A percentile compares a stretch with the other conserved stretches of the same genome.
These are phyloP conservation scores for Lonicera japonica DNA, from an alignment of 129 eudicot species.

Conservation along the genomic window DNA sequence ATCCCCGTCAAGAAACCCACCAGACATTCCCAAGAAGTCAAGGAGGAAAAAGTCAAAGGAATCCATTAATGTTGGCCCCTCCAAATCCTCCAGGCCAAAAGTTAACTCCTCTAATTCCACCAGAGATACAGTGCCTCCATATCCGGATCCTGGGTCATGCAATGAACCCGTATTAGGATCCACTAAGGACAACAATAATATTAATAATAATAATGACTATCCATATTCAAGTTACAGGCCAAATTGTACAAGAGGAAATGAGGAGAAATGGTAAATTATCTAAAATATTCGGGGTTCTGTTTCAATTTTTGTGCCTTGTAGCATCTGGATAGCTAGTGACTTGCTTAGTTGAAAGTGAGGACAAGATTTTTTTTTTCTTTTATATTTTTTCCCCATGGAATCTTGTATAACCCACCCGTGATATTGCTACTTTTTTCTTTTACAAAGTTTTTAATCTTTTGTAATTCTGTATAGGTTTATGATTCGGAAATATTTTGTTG, in stretches of 20 bases:
- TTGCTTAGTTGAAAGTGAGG: slow-evolving; percentile 2
- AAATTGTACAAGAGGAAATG: slow-evolving; percentile 16
- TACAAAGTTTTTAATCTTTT: too few relatives aligned
- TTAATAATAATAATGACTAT: background rate
- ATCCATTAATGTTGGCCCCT: slow-evolving; percentile 20
- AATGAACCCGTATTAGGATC: background rate
- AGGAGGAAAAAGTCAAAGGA: slow-evolving; percentile 69
- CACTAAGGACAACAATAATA: background rate
- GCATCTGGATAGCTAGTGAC: slow-evolving; percentile 12
- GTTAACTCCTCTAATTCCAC: slow-evolving; percentile 7
- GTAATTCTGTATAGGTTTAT: too few relatives aligned
- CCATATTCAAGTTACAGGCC: background rate
- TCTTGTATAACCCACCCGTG: slow-evolving; percentile 7
- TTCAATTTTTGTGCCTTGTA: background rate
- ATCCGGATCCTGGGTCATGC: slow-evolving; percentile 19
- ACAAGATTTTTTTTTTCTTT: background rate
- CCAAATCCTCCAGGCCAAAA: slow-evolving; percentile 20
- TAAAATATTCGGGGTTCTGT: background rate
- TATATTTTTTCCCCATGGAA: background rate
- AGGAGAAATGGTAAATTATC: slow-evolving; percentile 16
- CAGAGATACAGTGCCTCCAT: background rate
- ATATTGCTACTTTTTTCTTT: background rate
- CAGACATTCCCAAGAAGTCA: slow-evolving; percentile 46
- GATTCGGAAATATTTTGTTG: too few relatives aligned
- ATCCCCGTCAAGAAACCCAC: slow-evolving; percentile 20